phyloP scores from a whole-genome alignment of 805 yeast species.

The Pichia phayaonensis region DNA sequence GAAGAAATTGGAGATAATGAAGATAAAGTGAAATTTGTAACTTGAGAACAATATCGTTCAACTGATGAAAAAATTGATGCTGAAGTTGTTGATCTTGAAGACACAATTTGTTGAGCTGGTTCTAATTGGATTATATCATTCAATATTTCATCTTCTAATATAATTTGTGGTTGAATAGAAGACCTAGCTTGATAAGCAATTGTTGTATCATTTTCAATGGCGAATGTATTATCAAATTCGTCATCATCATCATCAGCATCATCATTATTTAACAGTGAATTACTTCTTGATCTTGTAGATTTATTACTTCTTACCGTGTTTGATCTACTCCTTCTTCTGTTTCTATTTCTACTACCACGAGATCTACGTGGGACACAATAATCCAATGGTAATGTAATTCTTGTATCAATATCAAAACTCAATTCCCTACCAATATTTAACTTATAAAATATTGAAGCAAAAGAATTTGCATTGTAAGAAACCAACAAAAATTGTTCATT shows the following conservation, averaged over 20 bases:
- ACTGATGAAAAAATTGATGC: constrained; percentile 9
- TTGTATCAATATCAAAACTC: constrained; percentile 26
- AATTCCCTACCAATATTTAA: constrained; percentile 26
- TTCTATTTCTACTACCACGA: constrained; percentile 4
- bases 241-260: constrained; percentile 11
- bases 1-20: constrained; percentile 8
- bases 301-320: not conserved
- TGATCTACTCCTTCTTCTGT: constrained; percentile 1
- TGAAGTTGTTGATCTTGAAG: constrained; percentile 5
- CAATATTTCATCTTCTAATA: constrained; percentile 9
- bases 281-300: constrained; percentile 7
- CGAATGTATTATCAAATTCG: constrained; percentile 9
- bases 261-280: constrained; percentile 7
- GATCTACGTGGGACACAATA: constrained; percentile 26
- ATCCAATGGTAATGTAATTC: constrained; percentile 21
- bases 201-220: not conserved
- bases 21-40: constrained; percentile 4
- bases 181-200: constrained; percentile 3
- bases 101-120: constrained; percentile 7
- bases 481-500: constrained; percentile 22
- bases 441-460: constrained; percentile 25
- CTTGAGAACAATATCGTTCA: constrained; percentile 4
- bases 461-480: constrained; percentile 22
- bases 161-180: constrained; percentile 7
- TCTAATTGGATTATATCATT: constrained; percentile 7